phyloP scores from a whole-genome alignment of 2,329 filamentous ascomycete genomes.

The Hymenoscyphus occultus region DNA sequence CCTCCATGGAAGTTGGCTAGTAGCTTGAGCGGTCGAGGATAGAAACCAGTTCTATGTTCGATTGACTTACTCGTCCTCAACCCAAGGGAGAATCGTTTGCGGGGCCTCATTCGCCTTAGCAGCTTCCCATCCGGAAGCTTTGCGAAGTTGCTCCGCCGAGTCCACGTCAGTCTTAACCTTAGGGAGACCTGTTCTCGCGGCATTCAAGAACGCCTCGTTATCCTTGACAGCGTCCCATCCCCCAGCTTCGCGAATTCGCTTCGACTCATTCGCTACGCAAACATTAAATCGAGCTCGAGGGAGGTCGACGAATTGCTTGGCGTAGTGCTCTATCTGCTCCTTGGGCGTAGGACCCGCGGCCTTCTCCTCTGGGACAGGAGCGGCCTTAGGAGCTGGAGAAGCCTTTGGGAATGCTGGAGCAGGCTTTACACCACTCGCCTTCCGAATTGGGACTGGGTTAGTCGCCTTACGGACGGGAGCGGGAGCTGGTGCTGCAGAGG shows the following conservation, averaged over 20 bases:
- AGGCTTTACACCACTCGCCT: background rate
- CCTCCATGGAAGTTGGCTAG: no score
- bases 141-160: no score
- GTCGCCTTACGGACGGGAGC: background rate
- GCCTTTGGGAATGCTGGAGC: background rate
- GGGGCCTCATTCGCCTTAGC: no score
- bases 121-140: no score
- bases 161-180: no score
- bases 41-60: no score
- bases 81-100: background rate
- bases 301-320: background rate
- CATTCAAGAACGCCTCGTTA: background rate
- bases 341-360: background rate
- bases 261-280: background rate
- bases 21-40: no score
- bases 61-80: background rate
- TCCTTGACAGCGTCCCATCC: background rate
- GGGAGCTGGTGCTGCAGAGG: background rate
- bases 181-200: no score
- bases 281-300: background rate
- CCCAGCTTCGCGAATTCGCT: background rate
- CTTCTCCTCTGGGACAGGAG: background rate
- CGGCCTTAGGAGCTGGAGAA: background rate
- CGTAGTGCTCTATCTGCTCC: background rate
- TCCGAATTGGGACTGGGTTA: background rate